A percentile compares a stretch with the other conserved stretches of the same genome.
phyloP scores from a whole-genome alignment of 495 filamentous ascomycete genomes.

The Podospora pseudoanserina region DNA sequence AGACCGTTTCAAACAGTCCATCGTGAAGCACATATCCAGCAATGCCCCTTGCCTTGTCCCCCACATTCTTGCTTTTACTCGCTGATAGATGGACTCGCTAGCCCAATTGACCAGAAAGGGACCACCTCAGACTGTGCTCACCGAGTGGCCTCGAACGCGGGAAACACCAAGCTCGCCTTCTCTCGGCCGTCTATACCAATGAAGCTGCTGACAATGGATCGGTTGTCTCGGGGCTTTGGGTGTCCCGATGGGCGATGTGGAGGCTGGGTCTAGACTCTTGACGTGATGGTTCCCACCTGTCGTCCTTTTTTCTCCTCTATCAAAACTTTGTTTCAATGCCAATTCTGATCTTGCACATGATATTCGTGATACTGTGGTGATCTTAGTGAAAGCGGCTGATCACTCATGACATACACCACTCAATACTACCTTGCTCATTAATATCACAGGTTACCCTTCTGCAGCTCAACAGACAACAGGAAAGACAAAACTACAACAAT shows the following conservation, averaged over 20 bases:
- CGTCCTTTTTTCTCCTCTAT: background rate
- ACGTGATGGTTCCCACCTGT: background rate
- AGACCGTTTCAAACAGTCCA: conserved; percentile 11
- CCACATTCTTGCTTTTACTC: background rate
- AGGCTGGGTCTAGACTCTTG: background rate
- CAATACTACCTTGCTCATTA: background rate
- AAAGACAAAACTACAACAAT: background rate
- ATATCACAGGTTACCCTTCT: background rate
- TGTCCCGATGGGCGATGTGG: background rate
- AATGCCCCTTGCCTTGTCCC: background rate
- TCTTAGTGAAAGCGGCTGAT: background rate
- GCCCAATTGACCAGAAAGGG: background rate
- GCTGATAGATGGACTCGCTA: background rate
- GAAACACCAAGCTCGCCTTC: background rate
- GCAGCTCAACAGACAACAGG: background rate
- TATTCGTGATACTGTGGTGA: background rate
- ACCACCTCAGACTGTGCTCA: conserved; percentile 9
- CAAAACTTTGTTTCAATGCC: background rate
- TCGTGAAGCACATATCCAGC: conserved; percentile 6
- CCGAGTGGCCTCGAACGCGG: conserved; percentile 11
- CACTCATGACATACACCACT: background rate
- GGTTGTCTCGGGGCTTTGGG: background rate
- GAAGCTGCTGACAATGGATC: background rate
- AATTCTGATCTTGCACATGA: background rate
- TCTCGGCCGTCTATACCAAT: background rate